phyloP scores from a whole-genome alignment of 1,284 basidiomycete genomes.

The Thecaphora thlaspeos region DNA sequence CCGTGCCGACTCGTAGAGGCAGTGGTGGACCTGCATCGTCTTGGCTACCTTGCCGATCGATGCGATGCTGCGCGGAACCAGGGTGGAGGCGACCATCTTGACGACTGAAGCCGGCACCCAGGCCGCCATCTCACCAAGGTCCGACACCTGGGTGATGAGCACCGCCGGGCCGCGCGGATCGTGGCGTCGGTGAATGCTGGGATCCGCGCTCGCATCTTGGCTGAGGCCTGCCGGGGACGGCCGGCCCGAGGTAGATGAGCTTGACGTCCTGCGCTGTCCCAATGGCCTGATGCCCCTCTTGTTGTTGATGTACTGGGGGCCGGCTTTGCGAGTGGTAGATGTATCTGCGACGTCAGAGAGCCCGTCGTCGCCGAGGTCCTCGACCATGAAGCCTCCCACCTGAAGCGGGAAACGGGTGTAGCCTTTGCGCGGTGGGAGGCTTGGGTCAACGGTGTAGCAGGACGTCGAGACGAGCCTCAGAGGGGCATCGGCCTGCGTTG shows the following conservation, averaged over 20 bases:
- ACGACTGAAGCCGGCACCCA: conserved; percentile 48
- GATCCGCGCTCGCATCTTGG: neutral
- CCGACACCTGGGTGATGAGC: conserved; percentile 43
- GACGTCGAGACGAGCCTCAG: conserved; percentile 42
- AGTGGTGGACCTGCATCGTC: conserved; percentile 26
- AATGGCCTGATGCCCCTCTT: neutral
- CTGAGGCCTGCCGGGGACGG: neutral
- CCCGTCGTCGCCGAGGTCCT: conserved; percentile 41
- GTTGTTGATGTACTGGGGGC: too few relatives aligned
- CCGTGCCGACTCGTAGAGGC: conserved; percentile 9
- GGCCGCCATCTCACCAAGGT: conserved; percentile 44
- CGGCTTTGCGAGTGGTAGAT: too few relatives aligned
- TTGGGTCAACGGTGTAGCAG: conserved; percentile 29
- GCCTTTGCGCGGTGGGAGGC: conserved; percentile 35
- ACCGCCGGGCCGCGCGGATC: conserved; percentile 32
- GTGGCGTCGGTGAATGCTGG: neutral
- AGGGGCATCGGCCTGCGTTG: neutral
- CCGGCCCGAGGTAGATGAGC: neutral
- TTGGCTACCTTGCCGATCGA: conserved; percentile 41
- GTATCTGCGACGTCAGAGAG: neutral
- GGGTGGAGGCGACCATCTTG: conserved; percentile 45
- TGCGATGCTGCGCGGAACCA: conserved; percentile 43
- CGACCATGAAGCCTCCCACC: conserved; percentile 49
- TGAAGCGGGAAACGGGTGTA: conserved; percentile 42
- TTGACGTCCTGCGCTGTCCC: neutral